These are phyloP conservation scores for Bimuria novae-zelandiae DNA, from an alignment of 2,329 filamentous ascomycete species.

Conservation along the genomic window DNA sequence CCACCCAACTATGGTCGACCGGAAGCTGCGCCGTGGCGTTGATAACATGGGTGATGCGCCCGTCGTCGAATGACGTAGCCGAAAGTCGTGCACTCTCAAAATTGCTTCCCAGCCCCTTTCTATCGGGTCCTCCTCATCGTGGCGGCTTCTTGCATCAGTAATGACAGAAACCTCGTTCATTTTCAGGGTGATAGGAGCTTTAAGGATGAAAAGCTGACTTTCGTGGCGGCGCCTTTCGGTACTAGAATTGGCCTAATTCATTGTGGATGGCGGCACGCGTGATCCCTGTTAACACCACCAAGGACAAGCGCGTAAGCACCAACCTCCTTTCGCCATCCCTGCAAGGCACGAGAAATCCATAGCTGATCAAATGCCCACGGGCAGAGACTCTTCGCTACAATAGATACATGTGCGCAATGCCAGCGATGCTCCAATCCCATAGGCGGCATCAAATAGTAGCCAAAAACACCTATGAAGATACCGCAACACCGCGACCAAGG, in stretches of 20 bases:
- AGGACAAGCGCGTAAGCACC: neutral
- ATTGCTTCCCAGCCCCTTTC: neutral
- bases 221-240: conserved; percentile 7
- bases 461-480: neutral
- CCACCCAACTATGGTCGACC: neutral
- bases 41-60: conserved; percentile 1
- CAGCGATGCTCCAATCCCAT: neutral
- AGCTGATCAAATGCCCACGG: neutral
- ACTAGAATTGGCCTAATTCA: conserved; percentile 2
- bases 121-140: neutral
- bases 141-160: neutral
- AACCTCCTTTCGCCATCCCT: neutral
- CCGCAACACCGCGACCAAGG: conserved; percentile 21
- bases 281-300: neutral
- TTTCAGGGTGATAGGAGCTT: conserved; percentile 3
- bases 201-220: conserved; percentile 4
- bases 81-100: neutral
- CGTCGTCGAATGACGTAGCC: neutral
- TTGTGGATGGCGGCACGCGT: neutral
- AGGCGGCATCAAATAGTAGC: neutral
- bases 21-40: neutral
- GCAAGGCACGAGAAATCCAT: neutral
- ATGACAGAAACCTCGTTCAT: conserved; percentile 1
- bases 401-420: neutral
- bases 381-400: no score